A percentile compares a stretch with the other conserved stretches of the same genome.
Conservation (phyloP, 2,329 filamentous ascomycete genomes). For the Thermochaetoides dissita region DNA sequence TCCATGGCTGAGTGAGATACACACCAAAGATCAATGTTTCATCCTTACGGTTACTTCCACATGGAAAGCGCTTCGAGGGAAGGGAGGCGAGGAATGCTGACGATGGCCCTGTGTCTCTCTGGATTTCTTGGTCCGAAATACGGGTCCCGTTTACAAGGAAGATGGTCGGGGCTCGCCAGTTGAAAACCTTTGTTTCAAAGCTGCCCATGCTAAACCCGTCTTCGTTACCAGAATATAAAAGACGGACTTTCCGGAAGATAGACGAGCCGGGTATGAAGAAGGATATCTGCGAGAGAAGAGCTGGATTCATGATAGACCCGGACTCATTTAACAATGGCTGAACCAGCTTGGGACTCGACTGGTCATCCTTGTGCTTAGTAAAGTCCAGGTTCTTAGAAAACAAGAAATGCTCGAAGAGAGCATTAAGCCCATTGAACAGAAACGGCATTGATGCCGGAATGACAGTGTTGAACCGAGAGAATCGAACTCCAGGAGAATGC, state of each 20-base stretch:
- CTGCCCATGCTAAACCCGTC: slow-evolving; percentile 66
- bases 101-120: slow-evolving; percentile 32
- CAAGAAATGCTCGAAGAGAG: slow-evolving; percentile 61
- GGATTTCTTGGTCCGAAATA: slow-evolving; percentile 32
- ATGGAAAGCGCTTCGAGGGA: slow-evolving; percentile 46
- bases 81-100: slow-evolving; percentile 45
- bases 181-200: slow-evolving; percentile 61
- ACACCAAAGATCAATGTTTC: slow-evolving; percentile 51
- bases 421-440: slow-evolving; percentile 52
- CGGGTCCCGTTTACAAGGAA: slow-evolving; percentile 54
- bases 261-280: slow-evolving; percentile 54
- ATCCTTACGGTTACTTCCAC: slow-evolving; percentile 23
- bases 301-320: slow-evolving; percentile 51
- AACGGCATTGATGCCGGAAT: slow-evolving; percentile 48
- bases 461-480: slow-evolving; percentile 44
- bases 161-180: slow-evolving; percentile 63
- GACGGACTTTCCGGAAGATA: slow-evolving; percentile 51
- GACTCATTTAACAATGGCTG: slow-evolving; percentile 37
- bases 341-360: slow-evolving; percentile 16
- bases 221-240: slow-evolving; percentile 55
- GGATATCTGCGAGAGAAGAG: slow-evolving; percentile 53
- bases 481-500: slow-evolving; percentile 47
- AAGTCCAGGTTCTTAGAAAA: slow-evolving; percentile 61
- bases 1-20: slow-evolving; percentile 56
- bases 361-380: slow-evolving; percentile 33